Evolutionary conservation across 2,329 filamentous ascomycete genomes (phyloP).

Genomic region (Fusarium sp.): DNA sequence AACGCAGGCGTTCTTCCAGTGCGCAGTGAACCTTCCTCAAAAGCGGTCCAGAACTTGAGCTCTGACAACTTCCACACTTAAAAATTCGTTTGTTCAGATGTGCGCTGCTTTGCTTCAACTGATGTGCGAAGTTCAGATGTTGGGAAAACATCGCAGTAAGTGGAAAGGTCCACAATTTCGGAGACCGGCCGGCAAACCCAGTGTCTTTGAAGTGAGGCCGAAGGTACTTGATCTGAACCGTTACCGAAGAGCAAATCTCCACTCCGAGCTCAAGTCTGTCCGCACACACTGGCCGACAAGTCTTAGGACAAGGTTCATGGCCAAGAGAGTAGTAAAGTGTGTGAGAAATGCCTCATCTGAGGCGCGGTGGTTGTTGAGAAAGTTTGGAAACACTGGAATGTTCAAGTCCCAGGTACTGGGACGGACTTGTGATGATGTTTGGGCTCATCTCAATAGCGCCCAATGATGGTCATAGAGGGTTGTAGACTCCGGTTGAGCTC

Average conservation of each 20-base stretch:
- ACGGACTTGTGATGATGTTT: not conserved
- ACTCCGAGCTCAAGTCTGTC: conserved; percentile 17
- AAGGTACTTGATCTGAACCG: conserved; percentile 28
- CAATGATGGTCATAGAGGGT: not conserved
- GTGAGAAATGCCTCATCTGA: conserved; percentile 25
- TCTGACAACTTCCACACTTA: conserved; percentile 25
- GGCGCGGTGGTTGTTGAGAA: not conserved
- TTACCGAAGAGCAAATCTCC: conserved; percentile 28
- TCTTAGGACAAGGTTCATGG: conserved; percentile 21
- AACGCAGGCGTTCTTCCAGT: conserved; percentile 5
- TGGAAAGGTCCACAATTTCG: conserved; percentile 14
- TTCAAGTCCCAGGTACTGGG: not conserved
- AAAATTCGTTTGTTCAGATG: conserved; percentile 3
- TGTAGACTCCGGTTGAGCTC: not conserved
- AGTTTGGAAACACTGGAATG: not conserved
- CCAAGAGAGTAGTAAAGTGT: conserved; percentile 19
- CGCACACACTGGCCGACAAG: conserved; percentile 9
- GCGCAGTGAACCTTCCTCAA: not conserved
- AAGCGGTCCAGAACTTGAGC: not conserved
- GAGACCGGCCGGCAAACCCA: conserved; percentile 8
- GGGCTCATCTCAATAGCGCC: not conserved
- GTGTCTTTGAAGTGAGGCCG: conserved; percentile 3
- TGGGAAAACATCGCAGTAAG: not conserved
- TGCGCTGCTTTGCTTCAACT: conserved; percentile 5
- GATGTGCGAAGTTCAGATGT: not conserved